These are phyloP conservation scores for Knoxia roxburghii DNA, from an alignment of 257 asterid genomes.

Conservation along the genomic window DNA sequence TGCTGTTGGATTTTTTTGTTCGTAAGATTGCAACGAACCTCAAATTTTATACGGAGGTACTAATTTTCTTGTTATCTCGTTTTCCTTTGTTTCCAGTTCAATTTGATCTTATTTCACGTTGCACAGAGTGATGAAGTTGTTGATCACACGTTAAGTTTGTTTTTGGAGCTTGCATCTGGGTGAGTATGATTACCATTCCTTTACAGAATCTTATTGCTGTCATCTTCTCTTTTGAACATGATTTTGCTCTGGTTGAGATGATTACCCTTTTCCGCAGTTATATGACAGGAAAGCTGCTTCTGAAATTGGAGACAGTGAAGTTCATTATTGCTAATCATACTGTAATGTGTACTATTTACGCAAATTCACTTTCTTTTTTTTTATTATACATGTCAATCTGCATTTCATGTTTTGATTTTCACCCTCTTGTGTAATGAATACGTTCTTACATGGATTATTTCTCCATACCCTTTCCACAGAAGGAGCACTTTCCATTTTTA, in stretches of 20 bases:
- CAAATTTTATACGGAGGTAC: constrained; percentile 86
- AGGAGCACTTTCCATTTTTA: constrained; percentile 90
- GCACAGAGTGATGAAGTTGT: constrained; percentile 9
- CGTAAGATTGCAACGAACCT: constrained; percentile 88
- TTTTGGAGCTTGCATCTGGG: constrained; percentile 98
- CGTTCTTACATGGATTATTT: not conserved
- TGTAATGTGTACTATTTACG: constrained; percentile 34
- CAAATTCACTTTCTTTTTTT: not conserved
- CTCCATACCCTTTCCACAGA: constrained; percentile 39
- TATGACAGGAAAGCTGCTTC: constrained; percentile 92
- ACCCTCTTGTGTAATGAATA: not conserved
- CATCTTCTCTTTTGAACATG: not conserved
- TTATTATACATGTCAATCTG: constrained; percentile 8
- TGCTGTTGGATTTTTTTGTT: constrained; percentile 72
- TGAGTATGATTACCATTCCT: constrained; percentile 29
- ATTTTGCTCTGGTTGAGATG: not conserved
- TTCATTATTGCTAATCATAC: constrained; percentile 78
- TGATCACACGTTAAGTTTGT: constrained; percentile 72
- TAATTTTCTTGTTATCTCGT: constrained; percentile 5
- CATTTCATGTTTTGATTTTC: constrained; percentile 9
- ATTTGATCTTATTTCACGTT: constrained; percentile 13
- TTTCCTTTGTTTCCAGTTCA: constrained; percentile 6
- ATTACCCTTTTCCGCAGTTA: constrained; percentile 45
- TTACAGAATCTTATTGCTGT: not conserved
- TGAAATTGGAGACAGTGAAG: constrained; percentile 90